Evolutionary conservation across 495 filamentous ascomycete genomes (phyloP), one percentile per base, ranked within the genome.

Genomic region (Hypoxylon cercidicola): DNA sequence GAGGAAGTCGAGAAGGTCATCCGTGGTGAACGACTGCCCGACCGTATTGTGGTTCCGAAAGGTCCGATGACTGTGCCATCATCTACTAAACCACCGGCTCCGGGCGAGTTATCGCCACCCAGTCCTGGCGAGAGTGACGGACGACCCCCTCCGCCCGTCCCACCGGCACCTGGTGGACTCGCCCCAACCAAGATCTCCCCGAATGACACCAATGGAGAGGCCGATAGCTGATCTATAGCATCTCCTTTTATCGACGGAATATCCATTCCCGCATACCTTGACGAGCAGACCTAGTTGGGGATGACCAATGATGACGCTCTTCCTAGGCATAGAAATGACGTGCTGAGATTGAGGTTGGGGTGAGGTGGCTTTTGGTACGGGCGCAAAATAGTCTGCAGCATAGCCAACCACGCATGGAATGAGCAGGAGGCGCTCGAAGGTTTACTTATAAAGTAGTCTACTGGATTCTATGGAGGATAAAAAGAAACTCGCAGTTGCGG

Each of bases 1-100:
- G 89, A 90, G 20, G 96, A 99, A 71, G 94, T 97, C 68, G 90
- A 90, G 74, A 92, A 89, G 78, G 90, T 97, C 2, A 82, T 97
- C 21, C 82, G 82, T 55, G 95, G 95, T 15, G 92, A 97, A 77
- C 91, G 90, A 73, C 78, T 97, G 15, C 72, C 78, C n/a, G 85
- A 73, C 32, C 79, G 81, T 9, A 77, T 81, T 18, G 59, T 77
- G 2, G 77, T 85, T 32, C 81, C 83, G 0, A 74, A 66, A 9
- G 82, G 81, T 0, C 75, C 75, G 5, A 84, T 85, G 77, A 74
- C 77, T 12, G 58, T 85, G 9, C 81, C 79, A 0, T 75, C 76
- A 25, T 74, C 77, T 4, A 37, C 60, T 3, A 69, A 71, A 7
- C 25, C 55, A 1, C 61, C 55, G 8, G 56, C 73, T 21, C 73